Evolutionary conservation across 257 asterid species (phyloP).

Genomic region (Dorcoceras hygrometricum): DNA sequence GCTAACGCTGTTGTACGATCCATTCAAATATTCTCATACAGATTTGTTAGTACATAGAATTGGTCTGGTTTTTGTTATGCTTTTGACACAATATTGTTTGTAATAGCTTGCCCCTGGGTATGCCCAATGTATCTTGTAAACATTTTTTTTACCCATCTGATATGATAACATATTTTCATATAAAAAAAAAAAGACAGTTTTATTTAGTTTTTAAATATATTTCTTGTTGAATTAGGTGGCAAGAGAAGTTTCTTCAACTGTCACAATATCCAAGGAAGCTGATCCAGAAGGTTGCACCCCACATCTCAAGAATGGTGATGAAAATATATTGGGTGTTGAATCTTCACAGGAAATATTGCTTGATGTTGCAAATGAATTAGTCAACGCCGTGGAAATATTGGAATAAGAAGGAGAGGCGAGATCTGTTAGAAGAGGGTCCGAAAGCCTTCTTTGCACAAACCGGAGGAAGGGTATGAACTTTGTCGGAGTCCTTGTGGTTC

Average conservation of each 20-base stretch:
- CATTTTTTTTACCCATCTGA: too few relatives aligned
- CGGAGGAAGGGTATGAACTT: background rate
- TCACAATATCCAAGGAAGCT: background rate
- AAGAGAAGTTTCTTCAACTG: background rate
- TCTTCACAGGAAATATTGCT: background rate
- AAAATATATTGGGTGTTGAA: background rate
- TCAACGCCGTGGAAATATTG: background rate
- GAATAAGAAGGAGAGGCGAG: background rate
- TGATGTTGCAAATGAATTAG: background rate
- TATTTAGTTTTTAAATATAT: background rate
- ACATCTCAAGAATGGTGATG: background rate
- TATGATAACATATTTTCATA: too few relatives aligned
- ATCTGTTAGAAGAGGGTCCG: background rate
- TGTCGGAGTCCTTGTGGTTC: background rate
- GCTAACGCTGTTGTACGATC: too few relatives aligned
- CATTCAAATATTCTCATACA: too few relatives aligned
- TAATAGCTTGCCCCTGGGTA: too few relatives aligned
- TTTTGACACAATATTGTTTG: too few relatives aligned
- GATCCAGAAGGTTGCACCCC: background rate
- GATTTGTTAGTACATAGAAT: too few relatives aligned
- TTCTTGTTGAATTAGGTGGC: background rate
- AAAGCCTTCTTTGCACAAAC: background rate
- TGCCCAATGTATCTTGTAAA: too few relatives aligned
- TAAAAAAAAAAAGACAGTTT: background rate
- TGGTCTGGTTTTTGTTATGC: too few relatives aligned